Evolutionary conservation across 176 grass and related monocot species (phyloP).

Genomic region (Stipa capillata): DNA sequence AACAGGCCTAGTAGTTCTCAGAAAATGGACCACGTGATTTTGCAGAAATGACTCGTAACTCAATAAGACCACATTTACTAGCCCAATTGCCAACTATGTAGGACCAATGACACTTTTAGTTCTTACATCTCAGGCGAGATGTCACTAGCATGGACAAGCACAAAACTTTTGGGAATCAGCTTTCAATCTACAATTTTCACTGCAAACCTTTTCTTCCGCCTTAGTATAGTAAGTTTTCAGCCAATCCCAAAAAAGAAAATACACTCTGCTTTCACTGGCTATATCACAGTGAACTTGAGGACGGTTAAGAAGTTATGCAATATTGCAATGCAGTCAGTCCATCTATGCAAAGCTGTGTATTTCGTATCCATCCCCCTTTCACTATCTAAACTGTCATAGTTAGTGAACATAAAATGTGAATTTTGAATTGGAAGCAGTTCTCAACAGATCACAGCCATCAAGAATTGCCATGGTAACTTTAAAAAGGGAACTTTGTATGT

Average conservation of each 20-base stretch:
- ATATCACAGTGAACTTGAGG: not conserved
- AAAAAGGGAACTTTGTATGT: no score
- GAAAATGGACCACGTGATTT: not conserved
- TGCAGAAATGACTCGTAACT: not conserved
- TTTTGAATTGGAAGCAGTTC: not conserved
- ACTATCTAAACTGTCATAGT: not conserved
- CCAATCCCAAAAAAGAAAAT: not conserved
- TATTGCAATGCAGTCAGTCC: not conserved
- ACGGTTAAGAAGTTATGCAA: not conserved
- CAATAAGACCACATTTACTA: not conserved
- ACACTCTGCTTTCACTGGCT: not conserved
- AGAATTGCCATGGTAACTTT: no score
- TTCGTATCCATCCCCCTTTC: not conserved
- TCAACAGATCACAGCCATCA: not conserved
- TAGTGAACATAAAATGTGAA: not conserved
- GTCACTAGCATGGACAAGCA: not conserved
- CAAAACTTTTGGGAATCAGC: not conserved
- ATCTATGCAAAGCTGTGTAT: not conserved
- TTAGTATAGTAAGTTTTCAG: not conserved
- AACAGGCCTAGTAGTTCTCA: not conserved
- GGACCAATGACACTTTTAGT: not conserved
- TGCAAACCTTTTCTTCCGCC: not conserved
- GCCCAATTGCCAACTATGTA: not conserved
- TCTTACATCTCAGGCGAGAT: not conserved
- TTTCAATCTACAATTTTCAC: not conserved